Base-by-base conservation (phyloP, 1,284 basidiomycete genomes). In the Retiboletus fuscus region DNA sequence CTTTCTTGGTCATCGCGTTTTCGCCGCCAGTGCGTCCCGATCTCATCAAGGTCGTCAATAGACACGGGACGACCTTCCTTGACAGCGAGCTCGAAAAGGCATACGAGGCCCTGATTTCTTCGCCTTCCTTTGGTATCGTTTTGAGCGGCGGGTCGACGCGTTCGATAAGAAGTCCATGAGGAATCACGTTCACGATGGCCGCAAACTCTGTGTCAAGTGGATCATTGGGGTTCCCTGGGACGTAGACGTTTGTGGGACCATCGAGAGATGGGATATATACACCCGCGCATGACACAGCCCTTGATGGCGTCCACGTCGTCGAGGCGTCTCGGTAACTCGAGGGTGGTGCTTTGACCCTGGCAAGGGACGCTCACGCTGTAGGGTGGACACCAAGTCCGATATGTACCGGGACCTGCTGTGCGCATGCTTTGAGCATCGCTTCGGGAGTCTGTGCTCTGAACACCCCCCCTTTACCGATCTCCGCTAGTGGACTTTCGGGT, bases 141-240 rank as follows among this genome's bases (percentile, higher is more conserved):
- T 86, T 88, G 73, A 96, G 79, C 13, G 91, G 93, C 28, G 93
- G 90, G 77, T 96, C 95, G 16, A 96, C 85, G 4, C 96, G 91
- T 77, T 94, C 92, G 67, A 96, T 86, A 24, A 92, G 80, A 66
- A 97, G 85, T 22, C 91, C 90, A 76, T 95, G 94, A 26, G 90
- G 85, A 57, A 95, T 88, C 24, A 89, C 87, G 80, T 96, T 96
- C 72, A 91, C 92, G 55, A 96, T 83, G 44, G 84, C 83, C 7
- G 93, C 93, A 49, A 97, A 90, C 79, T 95, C 93, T 12, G 86
- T 82, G 81, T 97, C 95, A 47, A 97, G 88, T 7, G 95, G 94
- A 80, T 97, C 95, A 71, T 89, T 89, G 58, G 85, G 78, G 80
- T 92, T 95, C 5, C 81, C 84, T 2, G 93, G 89, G n/a, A 88